Evolutionary conservation across 108 stramenopile genomes (phyloP), one percentile per base, ranked within the genome.

Genomic region (Nitzschia palea): DNA sequence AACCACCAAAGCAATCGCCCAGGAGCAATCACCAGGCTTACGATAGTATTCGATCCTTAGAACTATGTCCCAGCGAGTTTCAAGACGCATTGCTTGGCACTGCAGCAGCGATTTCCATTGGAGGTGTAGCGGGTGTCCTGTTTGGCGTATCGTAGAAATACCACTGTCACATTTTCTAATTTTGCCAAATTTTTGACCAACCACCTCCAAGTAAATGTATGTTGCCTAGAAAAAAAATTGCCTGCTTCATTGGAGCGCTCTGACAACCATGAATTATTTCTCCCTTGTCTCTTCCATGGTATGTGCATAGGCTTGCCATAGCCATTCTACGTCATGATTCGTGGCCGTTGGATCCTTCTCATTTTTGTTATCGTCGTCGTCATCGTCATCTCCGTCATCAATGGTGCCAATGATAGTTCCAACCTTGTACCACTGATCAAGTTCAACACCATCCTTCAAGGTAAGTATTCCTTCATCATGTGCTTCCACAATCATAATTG

Each of bases 241-340:
- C n/a, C n/a, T n/a, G n/a, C n/a, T n/a, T n/a, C n/a, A n/a, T n/a
- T n/a, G n/a, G n/a, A n/a, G n/a, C n/a, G n/a, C n/a, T n/a, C n/a
- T n/a, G n/a, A n/a, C 30, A 6, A 22, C 28, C n/a, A n/a, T n/a
- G n/a, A n/a, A n/a, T n/a, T n/a, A n/a, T 50, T 50, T 10, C 18
- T 50, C 18, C 48, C 48, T n/a, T n/a, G n/a, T n/a, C n/a, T n/a
- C n/a, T 28, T 42, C 42, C 50, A 67, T 37, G 27, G 26, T 44
- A 52, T 65, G 48, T 4, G 67, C 51, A 50, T 76, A 76, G 6
- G 74, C 74, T 62, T 76, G 74, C 74, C 74, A 76, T 54, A 76
- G 40, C 74, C 74, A 76, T n/a, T 76, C 73, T n/a, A n/a, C n/a
- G n/a, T 17, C 26, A 22, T 23, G n/a, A 31, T 30, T 57, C 33